Conservation (phyloP, 2,329 filamentous ascomycete species). For the Bisporella sp. region DNA sequence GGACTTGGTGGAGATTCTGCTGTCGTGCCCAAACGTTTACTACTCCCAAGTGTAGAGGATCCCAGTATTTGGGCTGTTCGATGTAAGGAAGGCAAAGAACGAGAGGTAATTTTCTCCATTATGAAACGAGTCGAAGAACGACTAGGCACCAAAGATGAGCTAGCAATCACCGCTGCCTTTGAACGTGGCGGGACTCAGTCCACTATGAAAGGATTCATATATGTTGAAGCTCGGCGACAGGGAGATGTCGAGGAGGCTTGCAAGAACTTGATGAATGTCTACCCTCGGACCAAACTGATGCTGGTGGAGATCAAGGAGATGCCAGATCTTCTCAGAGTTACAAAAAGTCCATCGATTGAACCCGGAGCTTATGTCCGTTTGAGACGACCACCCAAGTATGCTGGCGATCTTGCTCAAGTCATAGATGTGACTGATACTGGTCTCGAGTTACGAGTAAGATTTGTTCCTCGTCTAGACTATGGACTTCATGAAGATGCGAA, state of each 20-base stretch:
- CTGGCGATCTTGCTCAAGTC: slow-evolving; percentile 84
- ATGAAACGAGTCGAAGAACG: slow-evolving; percentile 85
- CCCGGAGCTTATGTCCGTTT: slow-evolving; percentile 91
- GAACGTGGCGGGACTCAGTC: slow-evolving; percentile 73
- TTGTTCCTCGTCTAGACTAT: slow-evolving; percentile 90
- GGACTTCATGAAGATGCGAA: slow-evolving; percentile 73
- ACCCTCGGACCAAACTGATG: slow-evolving; percentile 78
- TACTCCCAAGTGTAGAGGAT: slow-evolving; percentile 90
- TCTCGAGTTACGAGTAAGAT: slow-evolving; percentile 75
- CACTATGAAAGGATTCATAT: slow-evolving; percentile 89
- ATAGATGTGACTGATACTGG: slow-evolving; percentile 91
- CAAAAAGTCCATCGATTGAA: slow-evolving; percentile 77
- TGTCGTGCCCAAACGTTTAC: slow-evolving; percentile 74
- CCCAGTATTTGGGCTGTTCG: slow-evolving; percentile 92
- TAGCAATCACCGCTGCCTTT: slow-evolving; percentile 84
- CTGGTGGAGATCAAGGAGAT: slow-evolving; percentile 95
- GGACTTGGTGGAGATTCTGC: slow-evolving; percentile 58
- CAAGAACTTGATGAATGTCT: slow-evolving; percentile 82
- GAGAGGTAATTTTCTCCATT: slow-evolving; percentile 80
- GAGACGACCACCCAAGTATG: slow-evolving; percentile 71
- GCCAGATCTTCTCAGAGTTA: slow-evolving; percentile 87
- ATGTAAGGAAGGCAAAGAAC: slow-evolving; percentile 92
- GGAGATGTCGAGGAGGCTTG: slow-evolving; percentile 79
- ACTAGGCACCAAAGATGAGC: slow-evolving; percentile 66
- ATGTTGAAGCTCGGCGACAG: slow-evolving; percentile 84